Evolutionary conservation across 2,329 filamentous ascomycete genomes (phyloP).

Genomic region (Chaetomium sp.): DNA sequence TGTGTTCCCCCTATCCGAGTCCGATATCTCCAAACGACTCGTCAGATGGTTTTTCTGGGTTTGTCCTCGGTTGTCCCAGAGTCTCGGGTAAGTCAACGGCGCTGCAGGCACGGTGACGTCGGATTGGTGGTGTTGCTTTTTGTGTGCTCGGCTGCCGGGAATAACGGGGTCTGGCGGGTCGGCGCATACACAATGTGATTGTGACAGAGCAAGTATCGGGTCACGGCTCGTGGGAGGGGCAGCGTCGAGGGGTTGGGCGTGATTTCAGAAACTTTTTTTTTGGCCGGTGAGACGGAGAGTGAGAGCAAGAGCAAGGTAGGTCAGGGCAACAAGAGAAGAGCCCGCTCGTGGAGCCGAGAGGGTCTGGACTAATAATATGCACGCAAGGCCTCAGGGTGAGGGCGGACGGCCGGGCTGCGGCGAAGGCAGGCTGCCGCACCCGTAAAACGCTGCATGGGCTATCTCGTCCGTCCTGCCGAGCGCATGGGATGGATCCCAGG

Average conservation of each 20-base stretch:
- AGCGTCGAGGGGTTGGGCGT: background rate
- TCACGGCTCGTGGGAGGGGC: constrained; percentile 20
- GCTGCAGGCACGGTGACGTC: constrained; percentile 28
- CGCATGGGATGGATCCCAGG: constrained; percentile 25
- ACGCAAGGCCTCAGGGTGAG: constrained; percentile 14
- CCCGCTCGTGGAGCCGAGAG: background rate
- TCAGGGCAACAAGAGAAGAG: background rate
- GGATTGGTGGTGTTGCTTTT: constrained; percentile 16
- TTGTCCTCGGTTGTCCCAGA: constrained; percentile 1
- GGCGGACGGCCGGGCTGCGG: constrained; percentile 10
- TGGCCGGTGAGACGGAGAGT: background rate
- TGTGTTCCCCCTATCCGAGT: constrained; percentile 7
- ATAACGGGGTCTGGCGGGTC: constrained; percentile 20
- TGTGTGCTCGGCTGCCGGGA: constrained; percentile 28
- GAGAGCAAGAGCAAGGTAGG: background rate
- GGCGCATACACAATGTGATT: constrained; percentile 27
- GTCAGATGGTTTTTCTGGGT: background rate
- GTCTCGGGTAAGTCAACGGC: constrained; percentile 4
- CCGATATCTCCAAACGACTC: background rate
- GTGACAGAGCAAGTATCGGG: constrained; percentile 4
- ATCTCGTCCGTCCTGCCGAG: constrained; percentile 18
- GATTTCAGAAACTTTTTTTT: constrained; percentile 2
- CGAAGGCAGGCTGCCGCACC: constrained; percentile 14
- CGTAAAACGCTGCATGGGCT: constrained; percentile 5
- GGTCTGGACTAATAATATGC: constrained; percentile 25